Conservation (phyloP, 139 green algal species). For the Limnomonas spitsbergensis region DNA sequence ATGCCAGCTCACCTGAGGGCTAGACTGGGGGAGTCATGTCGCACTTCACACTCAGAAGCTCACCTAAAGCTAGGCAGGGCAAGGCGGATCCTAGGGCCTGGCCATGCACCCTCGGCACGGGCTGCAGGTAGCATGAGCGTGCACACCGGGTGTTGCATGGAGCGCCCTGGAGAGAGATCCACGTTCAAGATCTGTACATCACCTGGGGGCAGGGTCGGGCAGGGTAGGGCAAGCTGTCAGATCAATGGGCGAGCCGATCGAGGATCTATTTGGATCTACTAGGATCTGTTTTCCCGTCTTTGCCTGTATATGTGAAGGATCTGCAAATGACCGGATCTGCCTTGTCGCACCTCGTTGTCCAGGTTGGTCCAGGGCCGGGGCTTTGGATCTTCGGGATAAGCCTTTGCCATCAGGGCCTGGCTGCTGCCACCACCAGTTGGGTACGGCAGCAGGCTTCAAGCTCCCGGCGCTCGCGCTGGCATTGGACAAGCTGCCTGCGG, state of each 20-base stretch:
- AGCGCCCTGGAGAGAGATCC: not conserved
- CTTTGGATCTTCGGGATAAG: not conserved
- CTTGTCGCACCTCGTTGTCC: not conserved
- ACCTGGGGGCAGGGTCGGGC: not conserved
- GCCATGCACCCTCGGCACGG: not conserved
- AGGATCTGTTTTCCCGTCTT: too few relatives aligned
- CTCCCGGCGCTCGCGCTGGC: too few relatives aligned
- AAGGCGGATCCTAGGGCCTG: not conserved
- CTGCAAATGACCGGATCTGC: not conserved
- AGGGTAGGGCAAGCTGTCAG: not conserved
- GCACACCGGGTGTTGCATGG: not conserved
- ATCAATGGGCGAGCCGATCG: not conserved
- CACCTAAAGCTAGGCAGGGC: slow-evolving; percentile 9
- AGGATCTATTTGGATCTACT: too few relatives aligned
- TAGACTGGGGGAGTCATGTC: not conserved
- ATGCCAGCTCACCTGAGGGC: not conserved
- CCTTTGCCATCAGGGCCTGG: not conserved
- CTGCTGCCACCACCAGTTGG: slow-evolving; percentile 9
- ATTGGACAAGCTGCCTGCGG: not conserved
- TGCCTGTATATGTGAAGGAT: not conserved
- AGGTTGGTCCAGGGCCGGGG: not conserved
- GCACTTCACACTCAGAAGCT: not conserved
- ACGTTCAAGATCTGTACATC: not conserved
- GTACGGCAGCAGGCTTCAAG: too few relatives aligned
- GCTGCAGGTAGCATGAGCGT: not conserved